These are phyloP conservation scores for Musa beccarii DNA, from an alignment of 176 grass and related monocot genomes.

Conservation along the genomic window DNA sequence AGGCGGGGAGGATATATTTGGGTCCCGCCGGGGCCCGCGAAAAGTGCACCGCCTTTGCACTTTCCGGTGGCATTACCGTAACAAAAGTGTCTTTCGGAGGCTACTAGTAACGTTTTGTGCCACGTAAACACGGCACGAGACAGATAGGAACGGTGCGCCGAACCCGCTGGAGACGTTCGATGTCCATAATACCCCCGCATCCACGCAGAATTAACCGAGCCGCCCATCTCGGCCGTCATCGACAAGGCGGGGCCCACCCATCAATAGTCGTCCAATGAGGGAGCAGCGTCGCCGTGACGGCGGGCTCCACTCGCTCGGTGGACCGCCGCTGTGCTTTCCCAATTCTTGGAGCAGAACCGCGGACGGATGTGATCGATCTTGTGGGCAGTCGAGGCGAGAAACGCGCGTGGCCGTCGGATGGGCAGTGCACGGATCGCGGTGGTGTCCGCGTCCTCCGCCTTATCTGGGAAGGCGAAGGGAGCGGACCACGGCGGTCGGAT, in stretches of 20 bases:
- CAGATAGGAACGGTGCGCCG: not conserved
- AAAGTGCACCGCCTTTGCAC: constrained; percentile 1
- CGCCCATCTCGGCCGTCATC: not conserved
- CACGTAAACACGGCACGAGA: not conserved
- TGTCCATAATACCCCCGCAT: not conserved
- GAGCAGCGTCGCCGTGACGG: not conserved
- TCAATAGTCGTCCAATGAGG: not conserved
- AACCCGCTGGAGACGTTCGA: not conserved
- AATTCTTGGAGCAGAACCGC: not conserved
- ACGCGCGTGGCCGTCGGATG: no score
- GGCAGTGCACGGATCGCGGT: no score
- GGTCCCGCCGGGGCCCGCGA: not conserved
- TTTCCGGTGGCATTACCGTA: not conserved
- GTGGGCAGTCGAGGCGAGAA: no score
- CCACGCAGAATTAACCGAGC: not conserved
- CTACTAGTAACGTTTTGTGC: not conserved
- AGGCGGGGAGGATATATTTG: not conserved
- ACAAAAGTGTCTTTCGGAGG: not conserved
- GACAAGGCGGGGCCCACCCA: not conserved
- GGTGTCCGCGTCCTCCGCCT: not conserved
- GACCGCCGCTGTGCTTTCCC: not conserved
- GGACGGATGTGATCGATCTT: no score
- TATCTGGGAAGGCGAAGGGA: no score
- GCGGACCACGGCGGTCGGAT: not conserved
- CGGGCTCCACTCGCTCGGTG: not conserved